Base-by-base conservation (phyloP, 306 rosid genomes). In the Luffa acutangula region DNA sequence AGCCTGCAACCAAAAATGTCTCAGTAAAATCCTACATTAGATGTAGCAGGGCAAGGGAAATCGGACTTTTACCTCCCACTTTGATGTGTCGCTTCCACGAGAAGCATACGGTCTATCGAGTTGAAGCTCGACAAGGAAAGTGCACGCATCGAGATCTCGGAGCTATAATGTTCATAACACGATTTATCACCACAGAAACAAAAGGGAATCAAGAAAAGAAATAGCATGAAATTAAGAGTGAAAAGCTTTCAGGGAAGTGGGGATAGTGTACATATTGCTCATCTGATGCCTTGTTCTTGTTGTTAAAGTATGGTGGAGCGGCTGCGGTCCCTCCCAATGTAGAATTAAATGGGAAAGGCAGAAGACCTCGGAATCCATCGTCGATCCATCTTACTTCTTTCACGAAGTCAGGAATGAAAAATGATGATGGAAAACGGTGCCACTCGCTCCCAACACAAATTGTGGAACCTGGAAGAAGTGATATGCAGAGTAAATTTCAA, bases 401-500 rank as follows among this genome's bases (percentile, higher is more conserved):
- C 34, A 96, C 90, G 80, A 78, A 93, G 77, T 88, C 87, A 17
- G 99, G 99, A 83, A 93, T 41, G 5, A 96, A 89, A 87, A 96
- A 96, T 9, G 98, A 96, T 15, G 99, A 96, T 20, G 99, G 99
- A 78, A 79, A 96, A 8, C 98, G 94, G 75, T 96, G 97, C 98
- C 99, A 96, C 85, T 93, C 99, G 63, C 96, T 90, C 82, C 99
- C 99, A 65, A 96, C 93, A 62, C 99, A 96, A 12, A 96, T 85
- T 37, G 90, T 87, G 85, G 99, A 83, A 81, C 86, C 99, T 93
- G 90, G 79, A 84, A 85, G 33, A n/a, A 34, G 59, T 52, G 51
- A 49, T 15, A 65, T 11, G 48, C 51, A 45, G 76, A 59, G 57
- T n/a, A 20, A 70, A 21, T 4, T 31, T 11, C 2, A 66, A 45